A percentile compares a stretch with the other conserved stretches of the same genome.
These are phyloP conservation scores for Aspergillus flavus DNA, from an alignment of 2,329 filamentous ascomycete genomes.

Conservation along the genomic window DNA sequence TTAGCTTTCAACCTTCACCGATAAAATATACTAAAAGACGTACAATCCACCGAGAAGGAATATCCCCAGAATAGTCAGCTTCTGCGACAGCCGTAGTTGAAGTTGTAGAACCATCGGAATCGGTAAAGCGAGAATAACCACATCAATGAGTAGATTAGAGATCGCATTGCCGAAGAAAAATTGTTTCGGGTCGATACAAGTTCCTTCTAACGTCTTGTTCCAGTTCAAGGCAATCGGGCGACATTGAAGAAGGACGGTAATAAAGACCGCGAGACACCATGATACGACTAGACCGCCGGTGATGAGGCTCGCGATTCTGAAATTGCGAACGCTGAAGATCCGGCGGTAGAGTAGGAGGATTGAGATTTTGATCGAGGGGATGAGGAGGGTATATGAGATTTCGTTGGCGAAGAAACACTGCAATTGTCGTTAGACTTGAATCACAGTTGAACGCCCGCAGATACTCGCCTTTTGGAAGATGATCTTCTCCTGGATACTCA, in stretches of 20 bases:
- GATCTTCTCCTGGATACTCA: not conserved
- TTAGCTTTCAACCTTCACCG: not conserved
- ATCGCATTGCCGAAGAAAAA: conserved; percentile 5
- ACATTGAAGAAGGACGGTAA: conserved; percentile 4
- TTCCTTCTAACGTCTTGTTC: not conserved
- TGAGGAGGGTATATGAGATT: conserved; percentile 2
- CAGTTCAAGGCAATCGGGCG: conserved; percentile 5
- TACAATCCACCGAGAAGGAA: conserved; percentile 6
- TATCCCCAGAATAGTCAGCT: conserved; percentile 1
- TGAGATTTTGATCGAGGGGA: conserved; percentile 6
- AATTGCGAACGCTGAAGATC: conserved; percentile 2
- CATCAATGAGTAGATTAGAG: conserved; percentile 1
- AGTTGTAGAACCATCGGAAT: conserved; percentile 4
- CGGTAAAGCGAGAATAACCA: not conserved
- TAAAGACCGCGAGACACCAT: conserved; percentile 5
- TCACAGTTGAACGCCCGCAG: not conserved
- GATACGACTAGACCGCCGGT: not conserved
- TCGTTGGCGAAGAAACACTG: conserved; percentile 10
- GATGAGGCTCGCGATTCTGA: not conserved
- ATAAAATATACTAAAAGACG: not conserved
- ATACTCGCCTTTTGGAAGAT: conserved; percentile 1
- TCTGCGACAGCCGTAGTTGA: not conserved
- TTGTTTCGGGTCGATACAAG: not conserved
- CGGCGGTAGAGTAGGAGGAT: conserved; percentile 8
- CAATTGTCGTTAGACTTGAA: not conserved